Conservation (phyloP, 2,329 filamentous ascomycete species). For the Neodidymelliopsis sp. region DNA sequence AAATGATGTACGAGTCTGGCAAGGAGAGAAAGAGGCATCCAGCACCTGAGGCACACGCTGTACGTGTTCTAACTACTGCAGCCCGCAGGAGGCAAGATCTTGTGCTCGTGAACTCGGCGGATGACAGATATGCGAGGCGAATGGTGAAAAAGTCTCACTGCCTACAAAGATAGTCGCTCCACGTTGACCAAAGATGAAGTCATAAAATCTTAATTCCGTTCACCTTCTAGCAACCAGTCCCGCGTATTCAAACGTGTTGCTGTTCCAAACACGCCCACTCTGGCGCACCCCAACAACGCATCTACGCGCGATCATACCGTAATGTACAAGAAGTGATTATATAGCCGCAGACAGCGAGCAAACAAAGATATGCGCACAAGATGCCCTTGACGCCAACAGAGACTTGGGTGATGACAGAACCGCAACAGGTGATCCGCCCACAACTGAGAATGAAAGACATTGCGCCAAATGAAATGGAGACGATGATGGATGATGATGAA, state of each 20-base stretch:
- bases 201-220: constrained; percentile 15
- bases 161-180: too few species aligned
- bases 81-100: too few species aligned
- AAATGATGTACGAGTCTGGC: too few species aligned
- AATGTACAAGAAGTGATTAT: constrained; percentile 23
- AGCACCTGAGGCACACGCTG: too few species aligned
- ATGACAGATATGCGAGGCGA: too few species aligned
- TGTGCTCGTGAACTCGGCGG: too few species aligned
- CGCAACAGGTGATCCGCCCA: constrained; percentile 12
- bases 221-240: not conserved
- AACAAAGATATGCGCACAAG: constrained; percentile 13
- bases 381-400: constrained; percentile 15
- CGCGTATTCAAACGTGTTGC: constrained; percentile 7
- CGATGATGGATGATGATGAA: constrained; percentile 1
- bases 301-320: constrained; percentile 3
- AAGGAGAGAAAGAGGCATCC: too few species aligned
- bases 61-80: too few species aligned
- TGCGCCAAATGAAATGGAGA: constrained; percentile 8
- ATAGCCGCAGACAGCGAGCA: constrained; percentile 7
- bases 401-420: not conserved
- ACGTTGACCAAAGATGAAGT: constrained; percentile 21
- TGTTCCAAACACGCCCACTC: constrained; percentile 4
- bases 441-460: not conserved
- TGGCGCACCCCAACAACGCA: not conserved
- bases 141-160: too few species aligned